Evolutionary conservation across 106 monocot genomes (phyloP).

Genomic region (Xerophyta viscosa): DNA sequence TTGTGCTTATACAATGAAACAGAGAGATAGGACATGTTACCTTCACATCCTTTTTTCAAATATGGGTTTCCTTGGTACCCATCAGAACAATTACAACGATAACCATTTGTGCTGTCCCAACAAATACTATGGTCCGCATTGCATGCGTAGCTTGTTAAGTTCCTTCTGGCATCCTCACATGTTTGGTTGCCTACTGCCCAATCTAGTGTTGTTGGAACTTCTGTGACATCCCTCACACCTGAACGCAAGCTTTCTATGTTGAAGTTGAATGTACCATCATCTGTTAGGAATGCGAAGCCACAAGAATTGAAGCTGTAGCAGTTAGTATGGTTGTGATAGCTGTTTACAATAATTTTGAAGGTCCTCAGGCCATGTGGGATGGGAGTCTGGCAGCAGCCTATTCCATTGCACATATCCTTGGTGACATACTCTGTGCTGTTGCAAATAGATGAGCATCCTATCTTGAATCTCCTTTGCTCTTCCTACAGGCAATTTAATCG

Average conservation of each 20-base stretch:
- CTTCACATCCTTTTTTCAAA: constrained; percentile 34
- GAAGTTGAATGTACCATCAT: constrained; percentile 4
- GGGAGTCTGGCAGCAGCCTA: constrained; percentile 14
- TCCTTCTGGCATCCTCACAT: background rate
- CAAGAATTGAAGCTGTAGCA: constrained; percentile 4
- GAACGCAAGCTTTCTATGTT: background rate
- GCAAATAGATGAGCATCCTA: too few relatives aligned
- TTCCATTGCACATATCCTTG: background rate
- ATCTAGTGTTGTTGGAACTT: constrained; percentile 3
- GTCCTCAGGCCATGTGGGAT: constrained; percentile 1
- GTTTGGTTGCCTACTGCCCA: constrained; percentile 14
- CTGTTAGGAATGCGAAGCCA: constrained; percentile 14
- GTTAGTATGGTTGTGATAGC: background rate
- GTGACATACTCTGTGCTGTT: too few relatives aligned
- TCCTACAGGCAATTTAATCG: too few relatives aligned
- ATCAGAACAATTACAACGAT: constrained; percentile 26
- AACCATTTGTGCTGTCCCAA: constrained; percentile 10
- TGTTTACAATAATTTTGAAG: background rate
- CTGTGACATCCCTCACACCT: background rate
- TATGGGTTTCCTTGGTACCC: constrained; percentile 58
- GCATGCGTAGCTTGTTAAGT: constrained; percentile 5
- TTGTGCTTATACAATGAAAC: too few relatives aligned
- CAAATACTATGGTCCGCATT: constrained; percentile 5
- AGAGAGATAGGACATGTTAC: constrained; percentile 7
- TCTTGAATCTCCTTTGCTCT: too few relatives aligned